These are phyloP conservation scores for Chalciporus chontae DNA, from an alignment of 768 basidiomycete genomes.

Conservation along the genomic window DNA sequence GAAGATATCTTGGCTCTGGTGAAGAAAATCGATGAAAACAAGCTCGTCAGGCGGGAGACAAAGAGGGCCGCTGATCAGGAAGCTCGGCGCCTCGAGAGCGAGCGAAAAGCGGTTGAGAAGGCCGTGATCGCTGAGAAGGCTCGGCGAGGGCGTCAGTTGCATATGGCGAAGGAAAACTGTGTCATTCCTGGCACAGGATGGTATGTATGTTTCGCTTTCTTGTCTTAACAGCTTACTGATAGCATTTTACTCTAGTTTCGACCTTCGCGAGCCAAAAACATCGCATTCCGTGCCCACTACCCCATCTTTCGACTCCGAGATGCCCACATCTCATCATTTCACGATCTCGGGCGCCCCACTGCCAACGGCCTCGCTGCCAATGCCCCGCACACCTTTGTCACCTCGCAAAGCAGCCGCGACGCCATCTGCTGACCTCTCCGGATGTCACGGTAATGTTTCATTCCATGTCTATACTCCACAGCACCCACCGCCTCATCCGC, in stretches of 20 bases:
- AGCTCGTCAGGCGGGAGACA: conserved; percentile 3
- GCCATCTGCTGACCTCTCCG: neutral
- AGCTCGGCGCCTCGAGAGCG: neutral
- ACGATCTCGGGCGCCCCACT: neutral
- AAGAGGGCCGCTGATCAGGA: conserved; percentile 1
- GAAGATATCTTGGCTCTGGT: conserved; percentile 22
- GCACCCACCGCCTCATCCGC: neutral
- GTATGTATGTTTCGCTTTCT: neutral
- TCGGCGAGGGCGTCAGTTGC: neutral
- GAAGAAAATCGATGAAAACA: conserved; percentile 8
- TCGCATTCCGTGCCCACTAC: too few species aligned
- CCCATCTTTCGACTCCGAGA: too few species aligned
- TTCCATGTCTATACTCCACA: neutral
- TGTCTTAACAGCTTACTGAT: neutral
- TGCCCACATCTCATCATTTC: too few species aligned
- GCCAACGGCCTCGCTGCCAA: neutral
- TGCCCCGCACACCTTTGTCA: neutral
- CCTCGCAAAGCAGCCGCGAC: neutral
- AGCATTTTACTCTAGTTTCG: neutral
- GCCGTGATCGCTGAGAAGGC: neutral
- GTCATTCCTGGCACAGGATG: neutral
- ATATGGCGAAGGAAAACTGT: conserved; percentile 1
- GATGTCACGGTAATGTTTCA: neutral
- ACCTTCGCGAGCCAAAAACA: neutral
- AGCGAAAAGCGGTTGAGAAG: neutral